Evolutionary conservation across 2,329 filamentous ascomycete genomes (phyloP), one percentile per base, ranked within the genome.

Genomic region (Paecilomyces dactylethromorphus): DNA sequence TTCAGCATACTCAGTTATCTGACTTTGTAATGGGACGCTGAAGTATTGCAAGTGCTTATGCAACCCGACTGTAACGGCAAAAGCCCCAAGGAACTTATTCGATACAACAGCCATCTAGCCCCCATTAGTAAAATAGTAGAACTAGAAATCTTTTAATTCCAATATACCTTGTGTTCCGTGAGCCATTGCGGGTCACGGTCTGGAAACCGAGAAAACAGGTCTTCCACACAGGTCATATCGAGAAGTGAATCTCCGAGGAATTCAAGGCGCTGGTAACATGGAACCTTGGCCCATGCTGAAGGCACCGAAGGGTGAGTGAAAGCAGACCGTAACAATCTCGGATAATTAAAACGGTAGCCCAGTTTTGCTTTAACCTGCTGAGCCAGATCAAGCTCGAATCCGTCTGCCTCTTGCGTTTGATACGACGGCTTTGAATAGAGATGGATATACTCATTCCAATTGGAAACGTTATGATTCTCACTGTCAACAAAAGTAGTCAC

Each of bases 141-240:
- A n/a, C 33, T 56, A 7, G 29, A 26, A 22, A 67, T 53, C 69
- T 58, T 26, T 22, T 33, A 31, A 18, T 22, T 3, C n/a, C 15
- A 22, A 60, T 68, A 56, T 69, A 79, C 79, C 66, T 97, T 97
- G 81, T 97, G 93, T 74, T 97, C 94, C 0, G 94, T 97, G 60
- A 99, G 81, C 93, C 93, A 97, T 71, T 97, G 92, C 0, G 94
- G 93, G 68, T 96, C 92, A 59, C 88, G 90, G 56, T 84, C 79
- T 0, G 92, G 91, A 65, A 89, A 91, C 3, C 80, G 81, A 64
- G 86, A 82, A 75, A 91, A 97, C 3, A 99, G 81, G 66, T 90
- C 86, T 65, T 92, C 89, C 57, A 97, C 87, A 66, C 88, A 91
- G 11, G 82, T 88, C 85, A 93, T 89, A 69, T 97, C 92, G 1